These are phyloP conservation scores for Oryza meridionalis DNA, from an alignment of 176 grass and related monocot species.

Conservation along the genomic window DNA sequence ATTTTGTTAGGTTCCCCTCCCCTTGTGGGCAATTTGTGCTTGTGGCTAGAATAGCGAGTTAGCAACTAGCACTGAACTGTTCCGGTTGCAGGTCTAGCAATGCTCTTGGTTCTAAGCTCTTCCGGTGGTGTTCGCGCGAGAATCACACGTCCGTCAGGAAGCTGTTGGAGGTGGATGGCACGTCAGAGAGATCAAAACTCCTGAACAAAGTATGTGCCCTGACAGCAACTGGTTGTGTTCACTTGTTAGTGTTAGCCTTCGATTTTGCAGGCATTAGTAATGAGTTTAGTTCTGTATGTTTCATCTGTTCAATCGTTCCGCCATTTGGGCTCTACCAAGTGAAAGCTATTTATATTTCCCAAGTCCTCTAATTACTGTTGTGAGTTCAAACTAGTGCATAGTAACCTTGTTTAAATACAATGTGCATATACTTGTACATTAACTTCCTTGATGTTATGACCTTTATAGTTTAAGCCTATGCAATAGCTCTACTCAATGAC, in stretches of 20 bases:
- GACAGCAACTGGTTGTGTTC: background rate
- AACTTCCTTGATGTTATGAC: constrained; percentile 1
- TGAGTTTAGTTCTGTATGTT: constrained; percentile 13
- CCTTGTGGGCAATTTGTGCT: background rate
- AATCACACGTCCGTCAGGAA: constrained; percentile 56
- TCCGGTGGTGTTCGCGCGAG: constrained; percentile 57
- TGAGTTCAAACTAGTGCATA: background rate
- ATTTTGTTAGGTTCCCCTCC: background rate
- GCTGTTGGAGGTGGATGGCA: constrained; percentile 55
- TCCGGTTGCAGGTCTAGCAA: constrained; percentile 63
- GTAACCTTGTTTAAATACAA: constrained; percentile 20
- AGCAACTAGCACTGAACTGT: background rate
- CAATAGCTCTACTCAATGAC: background rate
- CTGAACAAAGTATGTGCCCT: constrained; percentile 56
- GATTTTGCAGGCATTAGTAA: constrained; percentile 4
- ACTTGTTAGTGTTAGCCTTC: constrained; percentile 5
- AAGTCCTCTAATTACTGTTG: background rate
- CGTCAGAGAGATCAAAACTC: constrained; percentile 57
- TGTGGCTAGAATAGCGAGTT: background rate
- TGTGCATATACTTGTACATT: background rate
- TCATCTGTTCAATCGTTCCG: constrained; percentile 10
- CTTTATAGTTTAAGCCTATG: background rate
- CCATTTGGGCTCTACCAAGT: constrained; percentile 1
- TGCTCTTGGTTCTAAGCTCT: constrained; percentile 56
- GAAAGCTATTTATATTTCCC: background rate